phyloP scores from a whole-genome alignment of 148 eudicot genomes.

The Camellia granthamiana region DNA sequence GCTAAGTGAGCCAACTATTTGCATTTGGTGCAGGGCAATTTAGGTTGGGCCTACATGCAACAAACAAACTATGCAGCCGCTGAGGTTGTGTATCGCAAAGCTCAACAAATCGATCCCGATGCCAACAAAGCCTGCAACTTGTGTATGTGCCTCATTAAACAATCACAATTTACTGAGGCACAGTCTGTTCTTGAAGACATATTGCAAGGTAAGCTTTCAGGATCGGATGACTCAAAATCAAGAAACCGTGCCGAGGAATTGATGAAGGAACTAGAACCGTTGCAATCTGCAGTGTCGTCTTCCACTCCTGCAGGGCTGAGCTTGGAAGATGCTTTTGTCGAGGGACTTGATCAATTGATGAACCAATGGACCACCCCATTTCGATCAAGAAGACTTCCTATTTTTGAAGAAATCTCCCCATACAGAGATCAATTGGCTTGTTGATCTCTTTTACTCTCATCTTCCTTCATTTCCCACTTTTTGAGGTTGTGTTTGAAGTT shows the following conservation, averaged over 20 bases:
- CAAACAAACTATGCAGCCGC: constrained; percentile 41
- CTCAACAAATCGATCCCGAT: constrained; percentile 49
- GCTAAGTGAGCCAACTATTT: background rate
- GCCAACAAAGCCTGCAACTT: constrained; percentile 55
- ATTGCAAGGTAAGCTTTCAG: constrained; percentile 27
- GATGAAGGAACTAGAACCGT: constrained; percentile 33
- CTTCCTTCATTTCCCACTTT: background rate
- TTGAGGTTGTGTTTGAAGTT: background rate
- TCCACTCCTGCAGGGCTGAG: constrained; percentile 7
- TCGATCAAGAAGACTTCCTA: constrained; percentile 46
- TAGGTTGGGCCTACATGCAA: constrained; percentile 64
- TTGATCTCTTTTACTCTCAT: constrained; percentile 7
- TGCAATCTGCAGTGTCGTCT: constrained; percentile 1
- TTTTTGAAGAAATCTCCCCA: constrained; percentile 44
- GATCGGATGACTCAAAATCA: constrained; percentile 39
- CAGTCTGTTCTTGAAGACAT: constrained; percentile 30
- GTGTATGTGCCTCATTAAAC: constrained; percentile 41
- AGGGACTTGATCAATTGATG: constrained; percentile 45
- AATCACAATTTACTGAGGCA: constrained; percentile 30
- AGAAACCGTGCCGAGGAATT: constrained; percentile 39
- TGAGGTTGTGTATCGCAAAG: constrained; percentile 47
- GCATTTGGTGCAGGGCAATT: constrained; percentile 43
- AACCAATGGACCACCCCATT: constrained; percentile 27
- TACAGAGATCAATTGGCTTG: constrained; percentile 43
- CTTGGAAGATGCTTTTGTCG: constrained; percentile 34